Conservation (phyloP, 331 rosid species). For the Cucumis variabilis region DNA sequence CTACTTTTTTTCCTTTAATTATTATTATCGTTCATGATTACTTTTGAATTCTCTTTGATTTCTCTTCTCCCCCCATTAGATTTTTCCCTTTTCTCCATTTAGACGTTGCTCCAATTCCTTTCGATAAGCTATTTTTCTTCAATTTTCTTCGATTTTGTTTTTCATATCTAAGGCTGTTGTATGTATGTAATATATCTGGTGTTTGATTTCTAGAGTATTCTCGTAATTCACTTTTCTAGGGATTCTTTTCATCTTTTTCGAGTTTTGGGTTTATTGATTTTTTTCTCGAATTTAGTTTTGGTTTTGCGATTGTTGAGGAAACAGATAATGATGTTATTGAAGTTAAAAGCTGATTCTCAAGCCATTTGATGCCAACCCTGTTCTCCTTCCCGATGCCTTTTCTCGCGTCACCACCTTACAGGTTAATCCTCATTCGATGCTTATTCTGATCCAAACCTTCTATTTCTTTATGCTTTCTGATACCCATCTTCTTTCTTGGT, state of each 20-base stretch:
- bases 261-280: not conserved
- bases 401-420: slow-evolving; percentile 38
- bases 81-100: not conserved
- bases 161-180: not conserved
- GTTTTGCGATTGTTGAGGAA: slow-evolving; percentile 1
- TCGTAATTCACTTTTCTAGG: not conserved
- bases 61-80: not conserved
- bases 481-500: not conserved
- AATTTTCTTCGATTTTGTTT: not conserved
- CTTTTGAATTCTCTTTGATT: not conserved
- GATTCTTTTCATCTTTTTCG: not conserved
- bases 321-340: not conserved
- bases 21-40: not conserved
- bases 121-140: not conserved
- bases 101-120: not conserved
- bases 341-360: slow-evolving; percentile 10
- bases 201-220: slow-evolving; percentile 28
- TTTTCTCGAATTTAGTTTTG: not conserved
- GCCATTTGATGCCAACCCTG: not conserved
- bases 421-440: slow-evolving; percentile 37
- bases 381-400: not conserved
- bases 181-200: not conserved
- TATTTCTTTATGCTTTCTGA: not conserved
- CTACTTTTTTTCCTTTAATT: not conserved
- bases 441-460: not conserved